Evolutionary conservation across 1,284 basidiomycete species (phyloP), one percentile per base, ranked within the genome.

Genomic region (Ceraceosorus guamensis): DNA sequence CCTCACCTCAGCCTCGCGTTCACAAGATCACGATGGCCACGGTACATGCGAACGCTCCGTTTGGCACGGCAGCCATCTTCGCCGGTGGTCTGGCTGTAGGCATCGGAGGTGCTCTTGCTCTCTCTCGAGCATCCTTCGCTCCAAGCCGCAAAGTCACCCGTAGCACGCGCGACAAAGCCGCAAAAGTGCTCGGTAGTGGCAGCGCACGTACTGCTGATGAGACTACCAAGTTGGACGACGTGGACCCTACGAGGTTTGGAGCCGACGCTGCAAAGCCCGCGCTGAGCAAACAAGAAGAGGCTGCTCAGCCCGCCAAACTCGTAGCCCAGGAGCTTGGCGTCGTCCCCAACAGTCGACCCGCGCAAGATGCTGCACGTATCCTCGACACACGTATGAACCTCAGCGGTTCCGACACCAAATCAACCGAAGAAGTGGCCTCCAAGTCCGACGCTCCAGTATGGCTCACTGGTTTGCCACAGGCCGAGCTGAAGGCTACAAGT

Each of bases 51-150:
- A 24, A 24, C 24, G 24, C 24, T 24, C 24, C 24, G 24, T 24
- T 24, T 24, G 24, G 24, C n/a, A 46, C 56, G 6, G 67, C 67
- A 16, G 66, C 65, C 60, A 67, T 68, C 60, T 72, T 72, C 46
- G 70, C 70, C 30, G 70, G 70, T 57, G 70, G 70, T 55, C 65
- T 72, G 47, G 70, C 70, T 41, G 62, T 71, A 46, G 70, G 70
- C 50, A 30, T 63, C 46, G 70, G 68, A 6, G 67, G 66, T 45
- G 68, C 65, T n/a, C 55, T 68, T 44, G 68, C 68, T 4, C 66
- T 71, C 53, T 63, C 60, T 54, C 59, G 70, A 30, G 56, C 59
- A 32, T 58, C 66, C 34, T 63, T 71, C 52, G 58, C 68, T 8
- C 70, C 70, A 37, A 66, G 67, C 50, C 63, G 60, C 49, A 66